Base-by-base conservation (phyloP, 2,329 filamentous ascomycete genomes). In the Bipolaris zeicola region DNA sequence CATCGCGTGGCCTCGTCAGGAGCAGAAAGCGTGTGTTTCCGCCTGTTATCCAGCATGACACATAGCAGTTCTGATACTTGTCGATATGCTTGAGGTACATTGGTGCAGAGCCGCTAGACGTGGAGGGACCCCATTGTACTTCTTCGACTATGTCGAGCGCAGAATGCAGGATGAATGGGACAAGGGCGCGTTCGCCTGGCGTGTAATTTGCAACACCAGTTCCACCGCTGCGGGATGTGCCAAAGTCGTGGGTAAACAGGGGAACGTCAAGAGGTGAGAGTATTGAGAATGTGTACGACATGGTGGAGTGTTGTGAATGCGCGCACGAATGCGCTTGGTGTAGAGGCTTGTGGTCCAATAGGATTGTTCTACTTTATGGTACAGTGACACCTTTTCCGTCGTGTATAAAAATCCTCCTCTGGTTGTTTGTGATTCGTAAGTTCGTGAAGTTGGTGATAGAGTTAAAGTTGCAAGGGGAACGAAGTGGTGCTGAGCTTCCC, bases 231-330 rank as follows among this genome's bases (percentile, higher is more conserved):
- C 97, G 97, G 38, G 92, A 96, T 37, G 94, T 97, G 69, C 95
- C 95, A 76, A 99, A 99, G 74, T 96, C 93, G 78, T 96, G 87
- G 80, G 96, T 94, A 80, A 98, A 99, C 66, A 99, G 86, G 33
- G 95, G 94, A 74, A 94, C 96, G 81, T 99, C 95, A 69, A 92
- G 91, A 20, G 92, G 96, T 73, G 93, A 95, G 76, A 99, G 87
- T 67, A 99, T 96, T 73, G 91, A 91, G 80, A 99, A 98, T 82
- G 97, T 97, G 84, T 98, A 99, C 58, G 93, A 97, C 95, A 98
- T 98, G 44, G 33, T 26, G 36, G 22, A 13, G 45, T 38, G 34
- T 44, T 24, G 10, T 16, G 18, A 38, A 6, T 6, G 38, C 18
- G 13, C 1, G 31, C 43, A 10, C 31, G 38, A 43, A n/a, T 44